Conservation (phyloP, 768 basidiomycete species). For the Lentinula sp. region DNA sequence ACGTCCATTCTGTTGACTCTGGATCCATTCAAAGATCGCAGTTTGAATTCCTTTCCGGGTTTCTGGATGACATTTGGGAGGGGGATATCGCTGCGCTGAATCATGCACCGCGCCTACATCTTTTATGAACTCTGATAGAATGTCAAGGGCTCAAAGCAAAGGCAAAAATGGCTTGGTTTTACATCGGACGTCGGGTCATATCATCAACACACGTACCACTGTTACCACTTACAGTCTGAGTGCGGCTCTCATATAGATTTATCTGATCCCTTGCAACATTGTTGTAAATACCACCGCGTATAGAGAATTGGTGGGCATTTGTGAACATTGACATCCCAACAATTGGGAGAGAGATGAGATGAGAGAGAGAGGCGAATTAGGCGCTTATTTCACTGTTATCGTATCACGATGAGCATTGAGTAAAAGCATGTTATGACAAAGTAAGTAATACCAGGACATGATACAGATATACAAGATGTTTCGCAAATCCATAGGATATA, state of each 20-base stretch:
- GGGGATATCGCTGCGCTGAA: slow-evolving; percentile 12
- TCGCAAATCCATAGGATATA: no score
- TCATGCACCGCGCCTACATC: slow-evolving; percentile 12
- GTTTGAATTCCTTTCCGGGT: slow-evolving; percentile 13
- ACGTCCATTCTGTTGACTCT: background rate
- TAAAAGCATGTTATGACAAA: no score
- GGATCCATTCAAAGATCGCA: slow-evolving; percentile 11
- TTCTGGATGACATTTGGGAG: slow-evolving; percentile 14
- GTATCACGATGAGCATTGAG: no score
- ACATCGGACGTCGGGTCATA: background rate
- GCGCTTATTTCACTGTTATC: no score
- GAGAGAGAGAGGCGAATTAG: no score
- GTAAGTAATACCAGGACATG: background rate
- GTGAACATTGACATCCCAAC: background rate
- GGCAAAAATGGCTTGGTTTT: background rate
- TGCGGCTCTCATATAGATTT: background rate
- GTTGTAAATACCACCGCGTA: background rate
- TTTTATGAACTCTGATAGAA: background rate
- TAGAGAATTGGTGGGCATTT: background rate
- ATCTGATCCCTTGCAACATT: background rate
- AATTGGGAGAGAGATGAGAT: no score
- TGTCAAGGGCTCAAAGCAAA: background rate
- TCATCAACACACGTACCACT: background rate
- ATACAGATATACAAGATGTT: no score
- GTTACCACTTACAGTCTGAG: background rate